These are phyloP conservation scores for Marasmius sp. DNA, from an alignment of 1,284 basidiomycete species.

Conservation along the genomic window DNA sequence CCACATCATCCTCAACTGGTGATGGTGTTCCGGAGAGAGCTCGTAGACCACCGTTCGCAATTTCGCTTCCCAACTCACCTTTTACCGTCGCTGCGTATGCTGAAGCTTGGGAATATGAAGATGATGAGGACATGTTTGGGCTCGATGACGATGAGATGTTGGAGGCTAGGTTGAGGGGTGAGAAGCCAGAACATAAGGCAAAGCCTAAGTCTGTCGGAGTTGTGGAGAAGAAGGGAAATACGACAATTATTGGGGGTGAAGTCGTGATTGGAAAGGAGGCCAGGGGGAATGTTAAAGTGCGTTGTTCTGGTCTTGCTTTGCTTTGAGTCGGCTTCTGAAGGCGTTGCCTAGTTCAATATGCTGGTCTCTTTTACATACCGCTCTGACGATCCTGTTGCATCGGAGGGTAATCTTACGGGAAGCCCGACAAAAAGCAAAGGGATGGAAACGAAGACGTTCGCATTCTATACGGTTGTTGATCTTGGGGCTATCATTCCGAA, in stretches of 20 bases:
- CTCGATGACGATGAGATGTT: constrained; percentile 67
- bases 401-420: constrained; percentile 52
- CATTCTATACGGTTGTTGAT: constrained; percentile 81
- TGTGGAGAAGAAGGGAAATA: constrained; percentile 83
- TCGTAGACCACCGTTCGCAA: constrained; percentile 69
- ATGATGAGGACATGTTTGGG: constrained; percentile 83
- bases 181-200: constrained; percentile 39
- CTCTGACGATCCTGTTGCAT: constrained; percentile 75
- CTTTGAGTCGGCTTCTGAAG: not conserved
- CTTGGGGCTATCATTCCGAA: constrained; percentile 68
- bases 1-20: constrained; percentile 33
- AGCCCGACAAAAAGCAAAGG: constrained; percentile 47
- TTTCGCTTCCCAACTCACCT: constrained; percentile 72
- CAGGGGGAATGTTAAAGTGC: constrained; percentile 70
- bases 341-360: constrained; percentile 78
- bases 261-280: constrained; percentile 78
- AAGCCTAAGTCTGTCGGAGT: constrained; percentile 75
- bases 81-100: constrained; percentile 87
- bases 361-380: constrained; percentile 90
- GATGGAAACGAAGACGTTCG: constrained; percentile 79
- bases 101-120: constrained; percentile 95
- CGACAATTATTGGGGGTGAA: constrained; percentile 83
- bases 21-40: constrained; percentile 47
- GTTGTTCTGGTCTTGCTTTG: constrained; percentile 19
- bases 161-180: constrained; percentile 34